phyloP scores from a whole-genome alignment of 176 grass and related monocot genomes.

The Secale cereale region DNA sequence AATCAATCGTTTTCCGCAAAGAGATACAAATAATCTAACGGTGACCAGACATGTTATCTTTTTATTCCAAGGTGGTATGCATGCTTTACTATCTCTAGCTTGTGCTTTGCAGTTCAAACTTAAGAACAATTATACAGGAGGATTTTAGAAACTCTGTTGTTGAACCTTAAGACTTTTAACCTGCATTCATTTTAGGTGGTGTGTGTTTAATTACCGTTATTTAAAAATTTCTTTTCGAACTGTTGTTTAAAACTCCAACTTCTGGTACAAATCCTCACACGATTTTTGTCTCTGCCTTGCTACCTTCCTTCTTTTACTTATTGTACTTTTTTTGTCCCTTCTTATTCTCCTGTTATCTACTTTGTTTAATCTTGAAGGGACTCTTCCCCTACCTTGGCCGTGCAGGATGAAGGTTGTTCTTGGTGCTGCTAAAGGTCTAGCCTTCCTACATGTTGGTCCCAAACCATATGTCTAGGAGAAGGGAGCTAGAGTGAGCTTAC shows the following conservation, averaged over 20 bases:
- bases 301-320: not conserved
- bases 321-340: not conserved
- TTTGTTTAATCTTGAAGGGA: constrained; percentile 69
- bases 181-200: too few relatives aligned
- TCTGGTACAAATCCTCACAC: not conserved
- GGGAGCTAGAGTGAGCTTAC: too few relatives aligned
- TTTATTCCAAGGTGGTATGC: not conserved
- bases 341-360: constrained; percentile 25
- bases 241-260: not conserved
- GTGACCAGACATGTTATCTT: not conserved
- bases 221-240: not conserved
- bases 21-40: constrained; percentile 3
- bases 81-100: not conserved
- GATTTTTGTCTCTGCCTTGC: not conserved
- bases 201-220: too few relatives aligned
- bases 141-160: too few relatives aligned
- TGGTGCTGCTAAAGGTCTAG: constrained; percentile 83
- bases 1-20: not conserved
- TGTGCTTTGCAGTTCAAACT: not conserved
- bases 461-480: too few relatives aligned
- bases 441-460: constrained; percentile 81
- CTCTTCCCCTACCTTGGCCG: constrained; percentile 87
- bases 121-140: not conserved
- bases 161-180: too few relatives aligned
- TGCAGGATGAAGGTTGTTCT: constrained; percentile 87